These are phyloP conservation scores for Fonsecaea erecta DNA, from an alignment of 2,329 filamentous ascomycete species.

Conservation along the genomic window DNA sequence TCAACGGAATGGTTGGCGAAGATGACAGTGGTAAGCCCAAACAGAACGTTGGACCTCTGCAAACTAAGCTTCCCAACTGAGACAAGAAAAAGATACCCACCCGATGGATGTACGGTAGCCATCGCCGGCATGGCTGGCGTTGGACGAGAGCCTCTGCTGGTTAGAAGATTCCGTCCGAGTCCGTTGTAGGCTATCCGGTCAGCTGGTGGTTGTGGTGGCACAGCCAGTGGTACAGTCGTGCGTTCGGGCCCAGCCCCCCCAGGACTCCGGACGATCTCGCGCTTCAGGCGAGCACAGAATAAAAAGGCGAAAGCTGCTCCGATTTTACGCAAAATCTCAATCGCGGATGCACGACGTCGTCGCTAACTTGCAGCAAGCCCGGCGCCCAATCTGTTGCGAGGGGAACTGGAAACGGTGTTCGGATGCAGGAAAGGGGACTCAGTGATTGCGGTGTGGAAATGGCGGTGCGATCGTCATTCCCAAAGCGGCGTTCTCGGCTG, in stretches of 20 bases:
- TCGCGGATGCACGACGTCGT: neutral
- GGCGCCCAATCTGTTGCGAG: neutral
- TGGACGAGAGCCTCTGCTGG: constrained; percentile 13
- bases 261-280: constrained; percentile 8
- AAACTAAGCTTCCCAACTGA: constrained; percentile 26
- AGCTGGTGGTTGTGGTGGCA: neutral
- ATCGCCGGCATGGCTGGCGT: constrained; percentile 22
- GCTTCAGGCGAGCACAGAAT: constrained; percentile 9
- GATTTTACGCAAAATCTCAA: neutral
- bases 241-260: constrained; percentile 9
- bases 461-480: constrained; percentile 19
- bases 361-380: constrained; percentile 11
- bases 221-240: constrained; percentile 5
- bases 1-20: constrained; percentile 15
- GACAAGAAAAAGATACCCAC: constrained; percentile 25
- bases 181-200: constrained; percentile 15
- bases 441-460: constrained; percentile 7
- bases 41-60: constrained; percentile 23
- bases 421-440: constrained; percentile 4
- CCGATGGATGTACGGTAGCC: constrained; percentile 20
- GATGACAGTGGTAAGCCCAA: constrained; percentile 18
- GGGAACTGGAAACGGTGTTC: constrained; percentile 11
- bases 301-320: neutral
- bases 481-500: neutral
- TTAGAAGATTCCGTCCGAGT: constrained; percentile 7